Conservation (phyloP, 495 filamentous ascomycete genomes). For the Bacidia rubella region DNA sequence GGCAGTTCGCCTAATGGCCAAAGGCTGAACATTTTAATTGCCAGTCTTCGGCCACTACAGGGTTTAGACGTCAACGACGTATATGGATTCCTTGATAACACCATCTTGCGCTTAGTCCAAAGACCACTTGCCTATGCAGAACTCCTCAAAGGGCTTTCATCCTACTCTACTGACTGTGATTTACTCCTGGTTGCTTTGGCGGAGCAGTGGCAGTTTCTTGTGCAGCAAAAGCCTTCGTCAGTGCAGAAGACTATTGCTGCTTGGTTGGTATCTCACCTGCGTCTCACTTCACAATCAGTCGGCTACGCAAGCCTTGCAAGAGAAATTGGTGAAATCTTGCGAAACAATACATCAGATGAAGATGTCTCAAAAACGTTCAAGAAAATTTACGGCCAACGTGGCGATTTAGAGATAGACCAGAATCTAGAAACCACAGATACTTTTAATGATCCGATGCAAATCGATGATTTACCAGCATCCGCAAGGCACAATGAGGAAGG, state of each 20-base stretch:
- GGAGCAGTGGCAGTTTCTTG: slow-evolving; percentile 66
- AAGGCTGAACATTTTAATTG: slow-evolving; percentile 40
- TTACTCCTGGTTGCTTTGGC: slow-evolving; percentile 47
- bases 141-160: slow-evolving; percentile 27
- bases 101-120: slow-evolving; percentile 52
- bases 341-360: background rate
- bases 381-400: background rate
- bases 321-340: background rate
- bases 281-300: background rate
- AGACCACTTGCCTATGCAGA: slow-evolving; percentile 61
- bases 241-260: slow-evolving; percentile 30
- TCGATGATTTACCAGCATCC: background rate
- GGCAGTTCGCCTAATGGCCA: slow-evolving; percentile 27
- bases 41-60: slow-evolving; percentile 21
- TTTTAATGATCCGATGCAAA: background rate
- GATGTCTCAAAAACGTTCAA: background rate
- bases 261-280: slow-evolving; percentile 30
- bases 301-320: background rate
- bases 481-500: background rate
- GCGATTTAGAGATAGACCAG: background rate
- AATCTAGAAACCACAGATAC: background rate
- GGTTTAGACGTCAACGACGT: slow-evolving; percentile 16
- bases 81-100: slow-evolving; percentile 67
- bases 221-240: slow-evolving; percentile 31
- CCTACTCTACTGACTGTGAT: slow-evolving; percentile 24